phyloP scores from a whole-genome alignment of 192 early-diverging fungal genomes.

The Coemansia sp. region DNA sequence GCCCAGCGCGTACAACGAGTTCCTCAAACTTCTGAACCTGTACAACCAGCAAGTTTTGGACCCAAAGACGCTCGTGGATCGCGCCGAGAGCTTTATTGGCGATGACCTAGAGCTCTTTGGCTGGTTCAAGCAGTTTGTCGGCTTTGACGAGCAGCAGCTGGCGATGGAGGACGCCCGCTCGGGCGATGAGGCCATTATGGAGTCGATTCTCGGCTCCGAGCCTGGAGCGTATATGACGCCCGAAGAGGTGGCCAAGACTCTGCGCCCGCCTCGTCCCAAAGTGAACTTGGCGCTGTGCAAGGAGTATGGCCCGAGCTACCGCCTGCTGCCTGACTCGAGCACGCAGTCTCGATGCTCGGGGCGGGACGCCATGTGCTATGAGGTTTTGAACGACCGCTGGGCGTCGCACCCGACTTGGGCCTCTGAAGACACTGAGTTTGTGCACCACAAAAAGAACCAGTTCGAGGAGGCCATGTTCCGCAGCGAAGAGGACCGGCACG shows the following conservation, averaged over 20 bases:
- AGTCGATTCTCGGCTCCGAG: slow-evolving; percentile 46
- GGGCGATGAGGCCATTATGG: slow-evolving; percentile 45
- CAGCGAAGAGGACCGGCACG: slow-evolving; percentile 96
- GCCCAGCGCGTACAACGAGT: slow-evolving; percentile 92
- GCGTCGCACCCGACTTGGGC: slow-evolving; percentile 92
- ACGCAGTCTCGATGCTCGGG: slow-evolving; percentile 77
- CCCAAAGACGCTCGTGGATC: slow-evolving; percentile 79
- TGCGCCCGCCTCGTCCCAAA: slow-evolving; percentile 44
- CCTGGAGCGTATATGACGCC: slow-evolving; percentile 39
- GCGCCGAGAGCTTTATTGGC: slow-evolving; percentile 83
- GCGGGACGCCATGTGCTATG: slow-evolving; percentile 87
- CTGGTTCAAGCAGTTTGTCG: slow-evolving; percentile 86
- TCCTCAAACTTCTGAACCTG: slow-evolving; percentile 93
- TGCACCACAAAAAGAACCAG: slow-evolving; percentile 87
- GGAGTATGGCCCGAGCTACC: slow-evolving; percentile 56
- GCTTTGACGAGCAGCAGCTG: slow-evolving; percentile 54
- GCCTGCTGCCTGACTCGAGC: slow-evolving; percentile 50
- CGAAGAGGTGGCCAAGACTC: slow-evolving; percentile 49
- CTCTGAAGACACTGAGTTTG: slow-evolving; percentile 89
- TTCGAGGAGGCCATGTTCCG: slow-evolving; percentile 95
- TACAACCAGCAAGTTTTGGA: slow-evolving; percentile 95
- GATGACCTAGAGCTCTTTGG: slow-evolving; percentile 86
- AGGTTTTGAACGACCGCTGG: slow-evolving; percentile 97
- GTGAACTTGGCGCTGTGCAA: slow-evolving; percentile 35
- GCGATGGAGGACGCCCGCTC: slow-evolving; percentile 46